phyloP scores from a whole-genome alignment of 116 monocot species.

The Dioscorea cayenensis region DNA sequence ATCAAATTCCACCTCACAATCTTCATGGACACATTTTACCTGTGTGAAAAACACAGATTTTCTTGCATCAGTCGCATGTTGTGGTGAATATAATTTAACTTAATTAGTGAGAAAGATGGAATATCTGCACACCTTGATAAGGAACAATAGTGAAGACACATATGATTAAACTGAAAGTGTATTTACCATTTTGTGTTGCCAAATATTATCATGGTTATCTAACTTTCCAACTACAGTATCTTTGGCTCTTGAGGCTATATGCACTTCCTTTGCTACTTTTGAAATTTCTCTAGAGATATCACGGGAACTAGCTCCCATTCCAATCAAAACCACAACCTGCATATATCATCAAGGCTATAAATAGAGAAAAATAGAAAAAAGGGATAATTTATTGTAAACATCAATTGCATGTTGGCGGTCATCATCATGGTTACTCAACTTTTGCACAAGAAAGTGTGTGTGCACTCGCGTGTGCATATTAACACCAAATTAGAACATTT shows the following conservation, averaged over 20 bases:
- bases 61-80: background rate
- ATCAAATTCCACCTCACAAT: conserved; percentile 30
- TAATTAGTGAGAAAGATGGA: background rate
- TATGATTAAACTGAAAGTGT: background rate
- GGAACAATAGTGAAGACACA: background rate
- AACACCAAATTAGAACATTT: too few relatives aligned
- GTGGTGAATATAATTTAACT: background rate
- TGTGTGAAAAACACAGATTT: background rate
- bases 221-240: conserved; percentile 19
- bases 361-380: too few relatives aligned
- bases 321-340: conserved; percentile 47
- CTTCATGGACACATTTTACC: conserved; percentile 25
- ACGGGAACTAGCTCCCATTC: conserved; percentile 33
- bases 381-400: too few relatives aligned
- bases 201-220: conserved; percentile 24
- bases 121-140: background rate
- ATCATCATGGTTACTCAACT: too few relatives aligned
- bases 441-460: too few relatives aligned
- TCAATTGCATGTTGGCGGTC: too few relatives aligned
- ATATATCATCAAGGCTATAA: background rate
- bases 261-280: conserved; percentile 46
- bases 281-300: conserved; percentile 49
- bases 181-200: conserved; percentile 35
- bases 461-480: too few relatives aligned
- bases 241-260: conserved; percentile 29